Percentiles rank a stretch among this genome's conserved stretches.
These are phyloP conservation scores for Aspergillus leporis DNA, from an alignment of 495 filamentous ascomycete genomes.

Conservation along the genomic window DNA sequence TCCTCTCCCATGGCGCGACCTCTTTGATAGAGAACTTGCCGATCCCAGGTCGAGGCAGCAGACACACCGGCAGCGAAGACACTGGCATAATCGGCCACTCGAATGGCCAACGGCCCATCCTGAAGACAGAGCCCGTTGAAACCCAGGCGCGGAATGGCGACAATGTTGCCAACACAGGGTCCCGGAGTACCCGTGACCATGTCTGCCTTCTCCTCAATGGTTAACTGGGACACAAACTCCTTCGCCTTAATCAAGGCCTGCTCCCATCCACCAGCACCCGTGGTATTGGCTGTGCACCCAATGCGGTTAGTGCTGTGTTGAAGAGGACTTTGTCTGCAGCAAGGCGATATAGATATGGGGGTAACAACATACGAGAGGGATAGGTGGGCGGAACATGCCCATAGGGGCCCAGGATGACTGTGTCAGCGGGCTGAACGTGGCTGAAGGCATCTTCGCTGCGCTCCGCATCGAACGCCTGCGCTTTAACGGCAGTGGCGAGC, in stretches of 20 bases:
- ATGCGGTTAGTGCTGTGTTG: no score
- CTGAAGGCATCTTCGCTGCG: no score
- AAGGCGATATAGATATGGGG: no score
- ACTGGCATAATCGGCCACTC: slow-evolving; percentile 49
- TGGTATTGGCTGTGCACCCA: neutral
- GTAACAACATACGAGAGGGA: no score
- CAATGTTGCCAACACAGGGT: slow-evolving; percentile 73
- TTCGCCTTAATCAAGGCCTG: slow-evolving; percentile 69
- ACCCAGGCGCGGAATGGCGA: slow-evolving; percentile 45
- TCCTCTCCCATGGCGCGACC: slow-evolving; percentile 64
- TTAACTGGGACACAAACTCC: slow-evolving; percentile 71
- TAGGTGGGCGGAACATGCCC: no score
- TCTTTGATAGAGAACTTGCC: slow-evolving; percentile 60
- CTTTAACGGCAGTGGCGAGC: no score
- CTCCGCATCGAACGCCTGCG: no score
- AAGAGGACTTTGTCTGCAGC: no score
- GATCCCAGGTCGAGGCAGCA: slow-evolving; percentile 69
- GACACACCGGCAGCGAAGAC: slow-evolving; percentile 58
- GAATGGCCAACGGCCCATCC: slow-evolving; percentile 55
- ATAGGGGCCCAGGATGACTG: no score
- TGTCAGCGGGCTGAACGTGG: no score
- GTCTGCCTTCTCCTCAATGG: slow-evolving; percentile 79
- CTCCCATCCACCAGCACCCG: slow-evolving; percentile 62
- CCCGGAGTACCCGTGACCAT: slow-evolving; percentile 73
- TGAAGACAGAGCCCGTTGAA: slow-evolving; percentile 54